phyloP scores from a whole-genome alignment of 1,139 yeast species.

The Diutina catenulata region DNA sequence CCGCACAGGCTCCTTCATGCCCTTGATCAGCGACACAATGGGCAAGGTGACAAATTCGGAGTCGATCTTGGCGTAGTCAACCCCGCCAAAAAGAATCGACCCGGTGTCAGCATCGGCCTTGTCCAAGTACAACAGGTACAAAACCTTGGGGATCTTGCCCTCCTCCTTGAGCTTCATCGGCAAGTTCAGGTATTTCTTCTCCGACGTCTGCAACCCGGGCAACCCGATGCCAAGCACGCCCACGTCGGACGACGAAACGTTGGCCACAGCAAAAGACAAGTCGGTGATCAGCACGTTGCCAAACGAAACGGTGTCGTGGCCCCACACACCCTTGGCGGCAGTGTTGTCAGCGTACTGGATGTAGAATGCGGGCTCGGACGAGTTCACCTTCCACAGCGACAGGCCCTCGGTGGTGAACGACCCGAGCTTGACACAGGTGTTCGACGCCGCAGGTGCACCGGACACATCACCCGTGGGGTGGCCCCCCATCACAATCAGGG shows the following conservation, averaged over 20 bases:
- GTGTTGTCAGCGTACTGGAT: constrained; percentile 57
- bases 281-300: constrained; percentile 28
- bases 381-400: constrained; percentile 50
- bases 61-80: constrained; percentile 39
- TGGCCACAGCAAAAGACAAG: constrained; percentile 23
- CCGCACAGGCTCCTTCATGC: neutral
- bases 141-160: constrained; percentile 35
- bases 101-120: constrained; percentile 26
- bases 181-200: constrained; percentile 36
- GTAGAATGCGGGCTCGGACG: constrained; percentile 22
- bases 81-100: constrained; percentile 43
- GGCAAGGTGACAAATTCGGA: constrained; percentile 17
- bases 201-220: neutral
- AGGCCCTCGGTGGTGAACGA: constrained; percentile 54
- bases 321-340: constrained; percentile 55
- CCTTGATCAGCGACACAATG: neutral
- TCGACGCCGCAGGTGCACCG: neutral
- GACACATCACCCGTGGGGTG: constrained; percentile 2
- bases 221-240: constrained; percentile 6
- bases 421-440: neutral
- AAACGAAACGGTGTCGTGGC: constrained; percentile 36
- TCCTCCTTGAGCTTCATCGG: constrained; percentile 42
- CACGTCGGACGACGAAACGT: constrained; percentile 3
- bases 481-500: no score
- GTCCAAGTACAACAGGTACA: constrained; percentile 42